Conservation (phyloP, 129 eudicot genomes). For the Artemisia annua region DNA sequence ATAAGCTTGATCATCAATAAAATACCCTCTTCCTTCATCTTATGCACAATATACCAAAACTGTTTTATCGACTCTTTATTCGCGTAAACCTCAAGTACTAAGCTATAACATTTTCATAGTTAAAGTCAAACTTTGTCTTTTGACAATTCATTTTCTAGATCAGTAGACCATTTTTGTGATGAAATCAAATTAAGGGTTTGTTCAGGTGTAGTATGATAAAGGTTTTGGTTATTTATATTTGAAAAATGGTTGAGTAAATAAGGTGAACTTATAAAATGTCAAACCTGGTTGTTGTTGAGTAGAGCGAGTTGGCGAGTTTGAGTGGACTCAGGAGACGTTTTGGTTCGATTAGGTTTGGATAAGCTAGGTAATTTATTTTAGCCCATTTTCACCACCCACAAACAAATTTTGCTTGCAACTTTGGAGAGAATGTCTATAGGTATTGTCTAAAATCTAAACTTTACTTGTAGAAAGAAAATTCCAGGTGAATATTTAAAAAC, state of each 20-base stretch:
- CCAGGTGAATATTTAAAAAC: too few relatives aligned
- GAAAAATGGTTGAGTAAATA: constrained; percentile 15
- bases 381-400: too few relatives aligned
- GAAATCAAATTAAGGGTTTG: constrained; percentile 44
- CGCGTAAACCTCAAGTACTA: constrained; percentile 66
- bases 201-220: constrained; percentile 64
- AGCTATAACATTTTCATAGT: constrained; percentile 75
- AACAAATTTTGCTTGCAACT: too few relatives aligned
- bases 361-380: too few relatives aligned
- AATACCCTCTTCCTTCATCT: constrained; percentile 75
- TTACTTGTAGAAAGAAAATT: too few relatives aligned
- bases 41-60: constrained; percentile 63
- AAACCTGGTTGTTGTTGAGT: constrained; percentile 32
- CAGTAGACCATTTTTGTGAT: constrained; percentile 57
- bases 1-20: constrained; percentile 60
- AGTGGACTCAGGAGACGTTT: constrained; percentile 46
- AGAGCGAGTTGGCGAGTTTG: constrained; percentile 46
- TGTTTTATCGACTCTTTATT: constrained; percentile 48
- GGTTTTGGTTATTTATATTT: constrained; percentile 20
- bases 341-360: too few relatives aligned
- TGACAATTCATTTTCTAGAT: constrained; percentile 44
- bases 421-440: too few relatives aligned
- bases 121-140: constrained; percentile 34
- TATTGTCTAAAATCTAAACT: too few relatives aligned
- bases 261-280: constrained; percentile 7